A percentile compares a stretch with the other conserved stretches of the same genome.
Conservation (phyloP, 345 rosid species). For the Cardamine chenopodiifolia region DNA sequence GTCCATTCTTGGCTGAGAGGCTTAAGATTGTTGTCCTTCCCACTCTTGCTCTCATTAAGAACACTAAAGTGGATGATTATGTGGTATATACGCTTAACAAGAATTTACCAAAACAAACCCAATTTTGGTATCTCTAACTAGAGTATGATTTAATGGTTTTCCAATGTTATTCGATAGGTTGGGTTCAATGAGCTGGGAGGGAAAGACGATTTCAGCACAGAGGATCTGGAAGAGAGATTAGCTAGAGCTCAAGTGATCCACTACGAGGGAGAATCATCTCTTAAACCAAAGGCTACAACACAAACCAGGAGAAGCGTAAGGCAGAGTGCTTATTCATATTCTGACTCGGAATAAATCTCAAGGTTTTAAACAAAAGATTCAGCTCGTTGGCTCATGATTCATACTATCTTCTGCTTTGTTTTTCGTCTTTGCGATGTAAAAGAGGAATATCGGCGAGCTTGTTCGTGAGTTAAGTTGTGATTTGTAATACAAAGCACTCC, state of each 20-base stretch:
- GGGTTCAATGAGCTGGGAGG: constrained; percentile 96
- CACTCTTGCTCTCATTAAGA: constrained; percentile 90
- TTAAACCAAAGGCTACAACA: constrained; percentile 49
- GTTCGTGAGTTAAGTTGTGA: background rate
- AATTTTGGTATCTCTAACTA: background rate
- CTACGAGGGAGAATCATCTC: constrained; percentile 82
- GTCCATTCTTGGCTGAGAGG: constrained; percentile 92
- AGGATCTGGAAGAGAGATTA: constrained; percentile 88
- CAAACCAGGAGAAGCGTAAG: constrained; percentile 72
- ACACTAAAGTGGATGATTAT: constrained; percentile 96
- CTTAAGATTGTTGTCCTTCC: constrained; percentile 94
- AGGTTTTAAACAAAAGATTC: background rate
- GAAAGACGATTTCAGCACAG: constrained; percentile 91
- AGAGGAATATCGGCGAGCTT: background rate
- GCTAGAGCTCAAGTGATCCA: constrained; percentile 84
- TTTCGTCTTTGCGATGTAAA: background rate
- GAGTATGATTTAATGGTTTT: background rate
- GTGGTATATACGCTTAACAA: constrained; percentile 52
- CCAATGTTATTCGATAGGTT: constrained; percentile 53
- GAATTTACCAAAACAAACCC: background rate
- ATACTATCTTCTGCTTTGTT: background rate
- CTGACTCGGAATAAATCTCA: constrained; percentile 57
- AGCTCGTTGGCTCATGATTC: background rate
- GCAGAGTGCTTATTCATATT: constrained; percentile 61
- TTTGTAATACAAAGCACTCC: background rate